Conservation (phyloP, 306 rosid species). For the Acacia acuminata region DNA sequence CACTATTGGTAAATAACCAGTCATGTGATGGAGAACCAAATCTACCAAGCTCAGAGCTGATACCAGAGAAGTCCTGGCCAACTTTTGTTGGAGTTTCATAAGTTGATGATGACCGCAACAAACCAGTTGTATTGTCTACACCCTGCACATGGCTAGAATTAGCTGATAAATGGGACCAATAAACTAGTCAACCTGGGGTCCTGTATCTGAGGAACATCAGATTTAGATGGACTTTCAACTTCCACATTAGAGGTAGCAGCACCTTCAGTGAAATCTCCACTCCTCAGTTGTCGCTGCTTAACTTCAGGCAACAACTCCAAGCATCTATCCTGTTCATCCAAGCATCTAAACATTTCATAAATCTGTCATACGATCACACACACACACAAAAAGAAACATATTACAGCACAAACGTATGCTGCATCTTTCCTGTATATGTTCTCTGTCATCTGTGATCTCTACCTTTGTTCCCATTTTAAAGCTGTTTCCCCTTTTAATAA, state of each 20-base stretch:
- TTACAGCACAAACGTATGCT: neutral
- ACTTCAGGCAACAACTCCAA: slow-evolving; percentile 89
- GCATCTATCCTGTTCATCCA: slow-evolving; percentile 72
- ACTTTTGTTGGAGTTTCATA: slow-evolving; percentile 50
- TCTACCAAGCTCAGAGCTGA: slow-evolving; percentile 38
- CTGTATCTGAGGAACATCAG: slow-evolving; percentile 51
- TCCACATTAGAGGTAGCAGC: slow-evolving; percentile 43
- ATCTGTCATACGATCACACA: neutral
- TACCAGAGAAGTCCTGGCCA: slow-evolving; percentile 47
- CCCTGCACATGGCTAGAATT: slow-evolving; percentile 41
- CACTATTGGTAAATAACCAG: slow-evolving; percentile 42
- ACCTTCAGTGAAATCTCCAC: slow-evolving; percentile 51
- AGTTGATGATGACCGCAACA: slow-evolving; percentile 50
- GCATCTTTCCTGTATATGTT: neutral
- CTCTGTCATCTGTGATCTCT: neutral
- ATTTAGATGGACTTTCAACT: slow-evolving; percentile 49
- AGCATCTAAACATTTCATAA: slow-evolving; percentile 28
- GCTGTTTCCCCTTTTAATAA: neutral
- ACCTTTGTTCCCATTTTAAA: neutral
- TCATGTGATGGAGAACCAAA: slow-evolving; percentile 45
- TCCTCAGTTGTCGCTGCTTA: slow-evolving; percentile 64
- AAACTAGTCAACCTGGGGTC: slow-evolving; percentile 60
- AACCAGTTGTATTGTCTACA: slow-evolving; percentile 38
- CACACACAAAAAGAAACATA: neutral
- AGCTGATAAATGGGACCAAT: slow-evolving; percentile 65